These are phyloP conservation scores for Aureobasidium uvarum DNA, from an alignment of 2,329 filamentous ascomycete genomes.

Conservation along the genomic window DNA sequence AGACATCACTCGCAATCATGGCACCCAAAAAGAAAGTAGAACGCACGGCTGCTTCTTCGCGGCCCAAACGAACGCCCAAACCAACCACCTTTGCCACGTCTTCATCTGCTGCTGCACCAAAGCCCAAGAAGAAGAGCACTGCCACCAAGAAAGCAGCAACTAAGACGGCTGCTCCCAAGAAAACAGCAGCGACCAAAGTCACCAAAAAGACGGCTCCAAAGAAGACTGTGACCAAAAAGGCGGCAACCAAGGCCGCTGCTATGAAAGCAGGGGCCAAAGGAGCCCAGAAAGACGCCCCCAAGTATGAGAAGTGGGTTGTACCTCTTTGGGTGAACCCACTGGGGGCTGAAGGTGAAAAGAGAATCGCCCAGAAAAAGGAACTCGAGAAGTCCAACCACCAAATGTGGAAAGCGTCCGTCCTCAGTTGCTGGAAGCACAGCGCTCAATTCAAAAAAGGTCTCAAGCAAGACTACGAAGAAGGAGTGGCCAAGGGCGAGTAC, in stretches of 20 bases:
- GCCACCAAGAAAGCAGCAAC: constrained; percentile 25
- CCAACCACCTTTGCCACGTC: neutral
- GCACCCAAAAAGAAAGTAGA: constrained; percentile 1
- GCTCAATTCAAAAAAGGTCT: neutral
- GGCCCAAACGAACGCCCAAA: constrained; percentile 6
- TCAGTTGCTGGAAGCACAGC: neutral
- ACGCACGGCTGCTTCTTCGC: constrained; percentile 12
- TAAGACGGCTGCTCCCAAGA: constrained; percentile 28
- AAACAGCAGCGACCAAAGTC: constrained; percentile 21
- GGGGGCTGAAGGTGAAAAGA: neutral
- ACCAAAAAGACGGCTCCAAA: constrained; percentile 18
- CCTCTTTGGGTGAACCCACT: neutral
- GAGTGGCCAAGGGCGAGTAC: neutral
- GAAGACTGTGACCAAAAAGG: constrained; percentile 14
- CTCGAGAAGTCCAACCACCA: neutral
- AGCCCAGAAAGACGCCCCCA: neutral
- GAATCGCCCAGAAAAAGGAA: neutral
- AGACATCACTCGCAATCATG: neutral
- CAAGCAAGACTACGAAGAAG: neutral
- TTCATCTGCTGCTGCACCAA: neutral
- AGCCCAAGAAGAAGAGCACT: constrained; percentile 12
- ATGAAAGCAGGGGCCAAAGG: neutral
- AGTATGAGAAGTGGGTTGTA: neutral
- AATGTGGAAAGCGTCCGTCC: neutral
- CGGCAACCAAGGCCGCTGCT: neutral